Evolutionary conservation across 352 stramenopile species (phyloP), one percentile per base, ranked within the genome.

Genomic region (Phytophthora aleatoria): DNA sequence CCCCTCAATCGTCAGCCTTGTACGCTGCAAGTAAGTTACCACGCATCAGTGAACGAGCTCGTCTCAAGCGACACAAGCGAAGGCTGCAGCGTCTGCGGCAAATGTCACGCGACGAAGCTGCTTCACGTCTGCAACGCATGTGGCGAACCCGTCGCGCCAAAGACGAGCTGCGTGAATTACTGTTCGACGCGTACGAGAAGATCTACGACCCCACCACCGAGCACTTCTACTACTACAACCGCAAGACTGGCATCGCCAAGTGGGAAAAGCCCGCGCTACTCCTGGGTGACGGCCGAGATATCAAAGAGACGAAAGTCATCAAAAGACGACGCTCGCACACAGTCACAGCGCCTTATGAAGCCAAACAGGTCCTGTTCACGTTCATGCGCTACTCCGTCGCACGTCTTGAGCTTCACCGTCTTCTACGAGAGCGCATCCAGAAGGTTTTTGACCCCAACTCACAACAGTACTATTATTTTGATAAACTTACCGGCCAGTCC

Each of bases 191-290:
- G 7, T 92, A 91, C 58, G 85, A 92, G 70, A 86, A 89, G 50
- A 83, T 94, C 27, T 92, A 76, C 30, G 86, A 94, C 52, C 77
- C 81, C 2, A 61, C 62, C 5, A 88, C 77, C 10, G 62, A 80
- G 4, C 70, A 87, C 44, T 91, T 68, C 43, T 94, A 92, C 65
- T 94, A 91, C 69, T 85, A 90, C 73, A 94, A 94, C 76, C 80
- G 66, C 31, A 83, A 80, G 28, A 94, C 79, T 5, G 75, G 83
- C 3, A 63, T 69, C 5, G 84, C 90, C 16, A 83, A 82, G 42
- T 93, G 84, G 81, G 77, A 87, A 43, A 79, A 81, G 35, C 84
- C 84, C 13, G 65, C 58, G 50, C 43, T 91, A 30, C 64, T 92
- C 20, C 5, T 62, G 42, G 20, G 36, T 24, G 62, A 65, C n/a